Evolutionary conservation across 1,139 yeast species (phyloP).

Genomic region (Groenewaldozyma sp.): DNA sequence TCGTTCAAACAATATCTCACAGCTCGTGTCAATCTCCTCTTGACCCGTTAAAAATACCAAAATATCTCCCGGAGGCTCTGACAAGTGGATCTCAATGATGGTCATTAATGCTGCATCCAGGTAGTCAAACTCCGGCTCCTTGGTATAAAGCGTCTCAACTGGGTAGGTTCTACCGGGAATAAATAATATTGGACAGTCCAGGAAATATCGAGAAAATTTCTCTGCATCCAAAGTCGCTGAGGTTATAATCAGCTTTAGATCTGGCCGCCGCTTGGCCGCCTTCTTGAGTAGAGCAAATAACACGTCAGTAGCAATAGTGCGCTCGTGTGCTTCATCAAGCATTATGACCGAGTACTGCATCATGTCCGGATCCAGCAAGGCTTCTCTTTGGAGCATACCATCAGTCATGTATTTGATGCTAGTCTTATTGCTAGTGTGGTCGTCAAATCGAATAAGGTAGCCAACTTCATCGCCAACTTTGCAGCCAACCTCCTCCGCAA

Average conservation of each 20-base stretch:
- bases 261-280: slow-evolving; percentile 62
- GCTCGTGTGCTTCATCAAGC: slow-evolving; percentile 94
- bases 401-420: slow-evolving; percentile 86
- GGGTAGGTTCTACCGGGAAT: slow-evolving; percentile 91
- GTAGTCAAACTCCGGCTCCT: slow-evolving; percentile 79
- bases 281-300: slow-evolving; percentile 74
- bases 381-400: slow-evolving; percentile 87
- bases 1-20: slow-evolving; percentile 62
- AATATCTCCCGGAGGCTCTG: slow-evolving; percentile 75
- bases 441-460: slow-evolving; percentile 81
- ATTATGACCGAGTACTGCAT: slow-evolving; percentile 69
- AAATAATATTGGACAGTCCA: slow-evolving; percentile 66
- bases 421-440: slow-evolving; percentile 51
- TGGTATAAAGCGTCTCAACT: slow-evolving; percentile 68
- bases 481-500: slow-evolving; percentile 71
- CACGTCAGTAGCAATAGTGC: slow-evolving; percentile 91
- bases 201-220: slow-evolving; percentile 72
- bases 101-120: slow-evolving; percentile 73
- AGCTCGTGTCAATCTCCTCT: slow-evolving; percentile 86
- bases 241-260: slow-evolving; percentile 69
- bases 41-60: slow-evolving; percentile 83
- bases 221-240: slow-evolving; percentile 88
- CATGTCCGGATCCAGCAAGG: slow-evolving; percentile 65
- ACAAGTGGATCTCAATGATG: slow-evolving; percentile 70
- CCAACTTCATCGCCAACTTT: slow-evolving; percentile 77